Conservation (phyloP, 495 filamentous ascomycete species). For the Trichoderma asperelloides region DNA sequence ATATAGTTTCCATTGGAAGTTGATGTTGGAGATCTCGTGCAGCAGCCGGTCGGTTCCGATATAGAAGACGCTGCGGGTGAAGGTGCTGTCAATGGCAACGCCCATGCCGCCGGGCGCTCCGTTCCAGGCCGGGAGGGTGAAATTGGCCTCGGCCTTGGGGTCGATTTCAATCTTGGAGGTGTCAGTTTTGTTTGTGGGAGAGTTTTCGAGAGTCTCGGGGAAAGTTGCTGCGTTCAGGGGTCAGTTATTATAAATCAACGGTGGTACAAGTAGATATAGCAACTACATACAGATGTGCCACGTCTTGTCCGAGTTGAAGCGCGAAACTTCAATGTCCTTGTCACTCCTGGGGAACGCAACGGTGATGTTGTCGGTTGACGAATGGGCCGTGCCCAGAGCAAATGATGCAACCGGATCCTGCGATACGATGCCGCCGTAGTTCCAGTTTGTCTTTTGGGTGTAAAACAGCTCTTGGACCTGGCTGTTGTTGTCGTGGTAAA, state of each 20-base stretch:
- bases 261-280: background rate
- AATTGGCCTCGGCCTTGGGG: constrained; percentile 19
- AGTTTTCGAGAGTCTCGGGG: constrained; percentile 19
- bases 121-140: constrained; percentile 22
- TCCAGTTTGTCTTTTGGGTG: constrained; percentile 18
- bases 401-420: constrained; percentile 17
- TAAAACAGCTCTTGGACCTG: constrained; percentile 23
- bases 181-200: constrained; percentile 16
- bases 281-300: constrained; percentile 21
- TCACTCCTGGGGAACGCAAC: constrained; percentile 21
- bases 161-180: constrained; percentile 18
- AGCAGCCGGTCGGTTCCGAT: constrained; percentile 27
- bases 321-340: constrained; percentile 20
- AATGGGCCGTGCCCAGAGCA: constrained; percentile 20
- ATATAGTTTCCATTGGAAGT: constrained; percentile 17
- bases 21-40: constrained; percentile 20
- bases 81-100: constrained; percentile 21
- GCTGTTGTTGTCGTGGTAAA: constrained; percentile 25
- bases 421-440: constrained; percentile 18
- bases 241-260: background rate
- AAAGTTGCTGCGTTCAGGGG: constrained; percentile 19
- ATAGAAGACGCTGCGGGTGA: constrained; percentile 25
- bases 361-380: constrained; percentile 23
- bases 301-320: constrained; percentile 16
- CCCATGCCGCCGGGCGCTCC: constrained; percentile 20